Evolutionary conservation across 441 rosid genomes (phyloP).

Genomic region (Populus tomentosa): DNA sequence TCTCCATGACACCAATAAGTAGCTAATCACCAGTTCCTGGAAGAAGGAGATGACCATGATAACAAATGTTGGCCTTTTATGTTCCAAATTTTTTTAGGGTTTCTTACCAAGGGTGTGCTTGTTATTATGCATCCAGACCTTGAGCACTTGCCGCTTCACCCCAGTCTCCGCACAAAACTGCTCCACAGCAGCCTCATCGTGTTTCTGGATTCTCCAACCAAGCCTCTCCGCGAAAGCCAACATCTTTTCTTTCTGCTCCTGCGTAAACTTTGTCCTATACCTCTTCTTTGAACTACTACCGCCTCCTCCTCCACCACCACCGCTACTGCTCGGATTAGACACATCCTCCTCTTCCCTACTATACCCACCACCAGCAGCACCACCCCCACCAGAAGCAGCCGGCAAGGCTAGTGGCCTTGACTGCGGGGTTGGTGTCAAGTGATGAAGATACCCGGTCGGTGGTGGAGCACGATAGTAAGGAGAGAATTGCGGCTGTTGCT

Average conservation of each 20-base stretch:
- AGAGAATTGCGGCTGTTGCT: constrained; percentile 47
- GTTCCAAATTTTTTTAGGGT: constrained; percentile 46
- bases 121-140: constrained; percentile 98
- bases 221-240: constrained; percentile 63
- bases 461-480: constrained; percentile 58
- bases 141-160: constrained; percentile 69
- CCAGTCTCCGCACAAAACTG: constrained; percentile 77
- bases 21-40: background rate
- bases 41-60: background rate
- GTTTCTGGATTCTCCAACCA: constrained; percentile 90
- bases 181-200: constrained; percentile 74
- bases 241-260: constrained; percentile 37
- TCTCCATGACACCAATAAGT: background rate
- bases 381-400: constrained; percentile 29
- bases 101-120: constrained; percentile 93
- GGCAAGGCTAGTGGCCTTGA: constrained; percentile 50
- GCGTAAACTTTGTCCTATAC: constrained; percentile 63
- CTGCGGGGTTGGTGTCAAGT: constrained; percentile 37
- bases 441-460: constrained; percentile 70
- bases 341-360: constrained; percentile 72
- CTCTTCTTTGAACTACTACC: constrained; percentile 50
- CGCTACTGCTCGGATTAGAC: constrained; percentile 84
- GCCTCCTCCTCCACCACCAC: constrained; percentile 20
- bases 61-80: constrained; percentile 3
- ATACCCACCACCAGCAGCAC: constrained; percentile 13